These are phyloP conservation scores for Rutstroemia sp. DNA, from an alignment of 2,329 filamentous ascomycete genomes.

Conservation along the genomic window DNA sequence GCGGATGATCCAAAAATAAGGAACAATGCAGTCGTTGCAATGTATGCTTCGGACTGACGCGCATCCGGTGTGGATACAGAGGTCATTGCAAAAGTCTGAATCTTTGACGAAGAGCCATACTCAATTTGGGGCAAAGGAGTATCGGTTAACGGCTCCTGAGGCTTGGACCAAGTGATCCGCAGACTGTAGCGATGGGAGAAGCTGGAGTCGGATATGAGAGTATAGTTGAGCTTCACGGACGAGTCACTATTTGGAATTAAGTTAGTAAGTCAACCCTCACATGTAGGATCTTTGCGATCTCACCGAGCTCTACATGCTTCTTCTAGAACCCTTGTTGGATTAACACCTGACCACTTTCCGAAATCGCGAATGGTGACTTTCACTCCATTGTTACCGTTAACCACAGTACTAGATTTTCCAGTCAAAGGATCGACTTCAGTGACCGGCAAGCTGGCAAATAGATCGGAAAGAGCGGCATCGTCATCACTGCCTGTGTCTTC, in stretches of 20 bases:
- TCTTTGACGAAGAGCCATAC: constrained; percentile 34
- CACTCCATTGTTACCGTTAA: constrained; percentile 44
- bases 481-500: constrained; percentile 44
- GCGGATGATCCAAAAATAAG: constrained; percentile 67
- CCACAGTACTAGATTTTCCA: constrained; percentile 50
- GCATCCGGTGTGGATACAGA: constrained; percentile 64
- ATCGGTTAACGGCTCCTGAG: constrained; percentile 46
- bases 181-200: constrained; percentile 73
- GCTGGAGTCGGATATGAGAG: constrained; percentile 61
- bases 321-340: constrained; percentile 69
- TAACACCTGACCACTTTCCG: constrained; percentile 72
- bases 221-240: constrained; percentile 58
- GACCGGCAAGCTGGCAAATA: constrained; percentile 55
- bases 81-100: constrained; percentile 65
- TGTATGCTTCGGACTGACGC: constrained; percentile 79
- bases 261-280: background rate
- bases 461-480: constrained; percentile 44
- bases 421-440: constrained; percentile 50
- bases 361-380: constrained; percentile 70
- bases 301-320: constrained; percentile 80
- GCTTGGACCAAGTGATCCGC: constrained; percentile 71
- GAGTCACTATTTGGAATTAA: constrained; percentile 50
- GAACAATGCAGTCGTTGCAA: constrained; percentile 77
- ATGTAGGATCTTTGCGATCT: constrained; percentile 10
- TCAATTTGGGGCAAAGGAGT: constrained; percentile 25